Percentiles rank a stretch among this genome's conserved stretches.
phyloP scores from a whole-genome alignment of 371 early-diverging fungal species.

The Mortierella sp. region DNA sequence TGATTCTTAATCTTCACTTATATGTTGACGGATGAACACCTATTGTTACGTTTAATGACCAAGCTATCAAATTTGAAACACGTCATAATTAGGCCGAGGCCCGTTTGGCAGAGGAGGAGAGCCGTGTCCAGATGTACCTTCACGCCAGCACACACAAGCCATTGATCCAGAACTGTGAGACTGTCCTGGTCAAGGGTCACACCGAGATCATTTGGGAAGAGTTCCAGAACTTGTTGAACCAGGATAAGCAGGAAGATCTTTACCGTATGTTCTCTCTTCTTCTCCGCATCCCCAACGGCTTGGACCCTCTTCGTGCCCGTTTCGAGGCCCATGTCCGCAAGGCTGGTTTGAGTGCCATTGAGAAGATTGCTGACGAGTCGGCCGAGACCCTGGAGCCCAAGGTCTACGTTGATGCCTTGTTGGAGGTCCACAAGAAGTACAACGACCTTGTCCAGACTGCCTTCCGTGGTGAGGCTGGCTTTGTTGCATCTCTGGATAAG shows the following conservation, averaged over 20 bases:
- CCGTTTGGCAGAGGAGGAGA: constrained; percentile 91
- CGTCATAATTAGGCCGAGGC: constrained; percentile 74
- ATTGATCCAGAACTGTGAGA: constrained; percentile 84
- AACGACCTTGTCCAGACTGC: constrained; percentile 80
- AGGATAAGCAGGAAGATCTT: constrained; percentile 91
- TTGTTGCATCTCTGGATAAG: constrained; percentile 92
- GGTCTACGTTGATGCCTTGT: constrained; percentile 85
- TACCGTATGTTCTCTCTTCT: constrained; percentile 88
- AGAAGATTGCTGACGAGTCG: constrained; percentile 80
- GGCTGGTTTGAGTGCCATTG: constrained; percentile 88
- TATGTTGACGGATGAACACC: neutral
- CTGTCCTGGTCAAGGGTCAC: constrained; percentile 88
- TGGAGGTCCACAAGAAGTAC: constrained; percentile 88
- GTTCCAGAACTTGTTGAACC: constrained; percentile 88
- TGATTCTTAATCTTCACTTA: neutral
- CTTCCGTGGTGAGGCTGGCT: constrained; percentile 90
- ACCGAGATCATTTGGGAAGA: constrained; percentile 87
- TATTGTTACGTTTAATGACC: neutral
- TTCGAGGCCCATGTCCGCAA: constrained; percentile 89
- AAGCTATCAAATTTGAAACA: neutral
- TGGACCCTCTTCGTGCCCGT: constrained; percentile 83
- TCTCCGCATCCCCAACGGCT: constrained; percentile 84
- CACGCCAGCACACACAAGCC: constrained; percentile 86
- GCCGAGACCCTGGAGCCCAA: constrained; percentile 81
- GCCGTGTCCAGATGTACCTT: constrained; percentile 89